A percentile compares a stretch with the other conserved stretches of the same genome.
These are phyloP conservation scores for Anthoceros angustus DNA, from an alignment of 225 moss, liverwort and hornwort species.

Conservation along the genomic window DNA sequence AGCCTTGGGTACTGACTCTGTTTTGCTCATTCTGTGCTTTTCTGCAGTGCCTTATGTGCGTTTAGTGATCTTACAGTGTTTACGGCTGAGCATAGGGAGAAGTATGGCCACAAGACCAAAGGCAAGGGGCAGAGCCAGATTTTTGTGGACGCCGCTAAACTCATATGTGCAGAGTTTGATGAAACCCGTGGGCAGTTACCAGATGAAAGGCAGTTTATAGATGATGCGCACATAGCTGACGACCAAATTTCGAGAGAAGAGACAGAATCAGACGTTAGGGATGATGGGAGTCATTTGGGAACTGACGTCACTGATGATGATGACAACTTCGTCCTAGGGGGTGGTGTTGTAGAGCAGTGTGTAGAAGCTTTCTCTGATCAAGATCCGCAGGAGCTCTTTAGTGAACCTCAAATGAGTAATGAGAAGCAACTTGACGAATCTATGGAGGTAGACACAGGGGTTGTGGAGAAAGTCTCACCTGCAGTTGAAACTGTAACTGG, in stretches of 20 bases:
- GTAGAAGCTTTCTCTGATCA: neutral
- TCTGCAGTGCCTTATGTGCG: neutral
- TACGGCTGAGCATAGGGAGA: neutral
- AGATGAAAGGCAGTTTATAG: neutral
- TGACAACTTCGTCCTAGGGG: neutral
- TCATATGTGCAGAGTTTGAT: neutral
- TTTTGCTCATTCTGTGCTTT: no score
- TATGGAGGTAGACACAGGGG: neutral
- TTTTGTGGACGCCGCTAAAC: neutral
- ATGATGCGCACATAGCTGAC: no score
- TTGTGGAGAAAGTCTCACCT: neutral
- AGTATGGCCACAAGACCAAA: neutral
- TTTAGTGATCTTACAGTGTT: slow-evolving; percentile 1
- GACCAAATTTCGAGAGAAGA: no score
- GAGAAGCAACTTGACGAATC: neutral
- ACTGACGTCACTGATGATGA: neutral
- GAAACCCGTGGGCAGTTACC: neutral
- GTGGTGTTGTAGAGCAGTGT: neutral
- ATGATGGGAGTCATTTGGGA: neutral
- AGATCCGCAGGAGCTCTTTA: neutral
- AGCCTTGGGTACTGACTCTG: no score
- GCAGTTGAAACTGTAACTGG: neutral
- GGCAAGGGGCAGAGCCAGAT: neutral
- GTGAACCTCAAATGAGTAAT: neutral
- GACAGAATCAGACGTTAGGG: neutral